A percentile compares a stretch with the other conserved stretches of the same genome.
Evolutionary conservation across 2,329 filamentous ascomycete genomes (phyloP).

Genomic region (Raffaelea deltoideospora): DNA sequence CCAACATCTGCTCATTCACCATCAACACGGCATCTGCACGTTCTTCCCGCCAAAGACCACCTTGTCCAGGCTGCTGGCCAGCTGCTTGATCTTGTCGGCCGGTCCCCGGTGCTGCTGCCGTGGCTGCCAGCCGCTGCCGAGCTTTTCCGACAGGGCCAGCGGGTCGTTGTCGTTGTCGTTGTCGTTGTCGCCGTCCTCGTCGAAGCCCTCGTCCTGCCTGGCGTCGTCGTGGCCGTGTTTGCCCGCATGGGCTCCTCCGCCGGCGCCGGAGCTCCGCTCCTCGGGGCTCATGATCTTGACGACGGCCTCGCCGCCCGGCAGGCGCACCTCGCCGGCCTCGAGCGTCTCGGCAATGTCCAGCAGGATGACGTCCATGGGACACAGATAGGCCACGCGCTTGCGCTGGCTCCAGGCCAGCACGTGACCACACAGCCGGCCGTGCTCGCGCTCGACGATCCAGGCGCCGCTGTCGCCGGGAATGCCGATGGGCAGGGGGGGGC

Average conservation of each 20-base stretch:
- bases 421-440: conserved; percentile 75
- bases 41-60: conserved; percentile 3
- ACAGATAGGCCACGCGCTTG: conserved; percentile 77
- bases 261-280: conserved; percentile 1
- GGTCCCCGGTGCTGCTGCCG: not conserved
- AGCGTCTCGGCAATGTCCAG: conserved; percentile 73
- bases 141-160: not conserved
- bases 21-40: conserved; percentile 3
- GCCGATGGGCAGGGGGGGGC: conserved; percentile 25
- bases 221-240: not conserved
- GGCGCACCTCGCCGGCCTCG: conserved; percentile 50
- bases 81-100: not conserved
- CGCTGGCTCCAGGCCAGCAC: conserved; percentile 76
- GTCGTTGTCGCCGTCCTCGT: not conserved
- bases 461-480: conserved; percentile 85
- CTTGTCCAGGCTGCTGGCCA: conserved; percentile 1
- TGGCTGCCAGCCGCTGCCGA: not conserved
- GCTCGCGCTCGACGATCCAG: conserved; percentile 71
- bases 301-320: conserved; percentile 45
- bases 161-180: not conserved
- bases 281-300: conserved; percentile 14
- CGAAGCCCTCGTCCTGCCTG: too few relatives aligned
- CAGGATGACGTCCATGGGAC: conserved; percentile 83
- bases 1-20: not conserved
- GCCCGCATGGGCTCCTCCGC: too few relatives aligned